Evolutionary conservation across 2,329 filamentous ascomycete genomes (phyloP).

Genomic region (Monosporascus sp.): DNA sequence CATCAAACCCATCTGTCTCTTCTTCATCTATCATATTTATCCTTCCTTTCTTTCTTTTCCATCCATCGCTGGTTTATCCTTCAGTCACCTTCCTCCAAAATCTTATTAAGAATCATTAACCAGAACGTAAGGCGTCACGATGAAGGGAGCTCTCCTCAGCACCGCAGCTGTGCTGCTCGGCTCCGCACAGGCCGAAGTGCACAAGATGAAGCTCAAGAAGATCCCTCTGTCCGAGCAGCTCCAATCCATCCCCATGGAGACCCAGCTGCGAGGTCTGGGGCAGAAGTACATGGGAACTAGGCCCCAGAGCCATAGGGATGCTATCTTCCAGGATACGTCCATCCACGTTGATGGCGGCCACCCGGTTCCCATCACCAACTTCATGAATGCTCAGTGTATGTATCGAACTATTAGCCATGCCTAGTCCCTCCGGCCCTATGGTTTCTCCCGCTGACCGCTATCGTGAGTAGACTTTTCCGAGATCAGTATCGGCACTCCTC

Average conservation of each 20-base stretch:
- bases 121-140: constrained; percentile 39
- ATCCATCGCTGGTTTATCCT: constrained; percentile 3
- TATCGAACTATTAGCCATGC: constrained; percentile 10
- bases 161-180: constrained; percentile 76
- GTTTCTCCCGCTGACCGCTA: constrained; percentile 2
- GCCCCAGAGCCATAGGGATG: constrained; percentile 62
- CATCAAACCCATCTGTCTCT: constrained; percentile 9
- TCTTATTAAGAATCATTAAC: constrained; percentile 3
- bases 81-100: neutral
- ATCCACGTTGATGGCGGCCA: constrained; percentile 64
- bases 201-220: constrained; percentile 99
- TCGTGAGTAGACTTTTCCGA: constrained; percentile 78
- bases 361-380: constrained; percentile 89
- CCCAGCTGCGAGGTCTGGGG: constrained; percentile 74
- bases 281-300: constrained; percentile 95
- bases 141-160: constrained; percentile 82
- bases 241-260: constrained; percentile 70
- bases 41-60: constrained; percentile 8
- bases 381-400: constrained; percentile 97
- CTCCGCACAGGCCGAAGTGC: constrained; percentile 76
- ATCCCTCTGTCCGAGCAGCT: constrained; percentile 87
- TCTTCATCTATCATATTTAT: constrained; percentile 2
- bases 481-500: constrained; percentile 85
- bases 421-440: neutral
- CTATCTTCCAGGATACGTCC: constrained; percentile 73